phyloP scores from a whole-genome alignment of 148 eudicot species.

The Cornus controversa region DNA sequence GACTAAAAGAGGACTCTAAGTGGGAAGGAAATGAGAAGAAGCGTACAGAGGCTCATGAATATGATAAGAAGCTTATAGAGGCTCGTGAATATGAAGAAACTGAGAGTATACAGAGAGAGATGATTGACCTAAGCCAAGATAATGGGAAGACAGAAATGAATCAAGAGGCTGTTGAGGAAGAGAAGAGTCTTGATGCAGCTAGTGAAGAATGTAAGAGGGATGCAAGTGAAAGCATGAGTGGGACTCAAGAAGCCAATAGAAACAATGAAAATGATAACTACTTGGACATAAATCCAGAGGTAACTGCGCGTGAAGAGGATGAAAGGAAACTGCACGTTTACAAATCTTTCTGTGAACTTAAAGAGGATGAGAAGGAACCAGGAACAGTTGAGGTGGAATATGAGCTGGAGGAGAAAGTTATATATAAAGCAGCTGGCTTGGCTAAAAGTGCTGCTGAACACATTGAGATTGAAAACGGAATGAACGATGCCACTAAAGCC shows the following conservation, averaged over 20 bases:
- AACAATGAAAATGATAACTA: not conserved
- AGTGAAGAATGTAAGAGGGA: slow-evolving; percentile 25
- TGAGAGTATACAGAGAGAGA: slow-evolving; percentile 16
- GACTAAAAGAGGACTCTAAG: slow-evolving; percentile 21
- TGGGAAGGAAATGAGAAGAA: slow-evolving; percentile 24
- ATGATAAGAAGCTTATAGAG: slow-evolving; percentile 13
- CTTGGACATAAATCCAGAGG: not conserved
- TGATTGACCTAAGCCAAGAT: slow-evolving; percentile 21
- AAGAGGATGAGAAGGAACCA: slow-evolving; percentile 19
- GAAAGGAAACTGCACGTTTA: slow-evolving; percentile 25
- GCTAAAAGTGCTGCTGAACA: slow-evolving; percentile 33
- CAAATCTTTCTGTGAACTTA: slow-evolving; percentile 27
- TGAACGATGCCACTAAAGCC: slow-evolving; percentile 16
- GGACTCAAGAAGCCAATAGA: slow-evolving; percentile 27
- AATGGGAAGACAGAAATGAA: slow-evolving; percentile 14
- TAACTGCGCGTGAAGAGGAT: slow-evolving; percentile 20
- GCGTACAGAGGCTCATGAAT: slow-evolving; percentile 10
- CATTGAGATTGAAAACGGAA: slow-evolving; percentile 20
- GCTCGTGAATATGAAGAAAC: slow-evolving; percentile 21
- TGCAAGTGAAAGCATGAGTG: slow-evolving; percentile 19
- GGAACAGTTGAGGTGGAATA: slow-evolving; percentile 17
- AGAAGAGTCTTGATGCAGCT: slow-evolving; percentile 17
- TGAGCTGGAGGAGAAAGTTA: slow-evolving; percentile 29
- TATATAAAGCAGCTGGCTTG: slow-evolving; percentile 19
- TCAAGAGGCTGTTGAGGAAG: slow-evolving; percentile 32